These are phyloP conservation scores for Helicostylum pulchrum DNA, from an alignment of 192 early-diverging fungal genomes.

Conservation along the genomic window DNA sequence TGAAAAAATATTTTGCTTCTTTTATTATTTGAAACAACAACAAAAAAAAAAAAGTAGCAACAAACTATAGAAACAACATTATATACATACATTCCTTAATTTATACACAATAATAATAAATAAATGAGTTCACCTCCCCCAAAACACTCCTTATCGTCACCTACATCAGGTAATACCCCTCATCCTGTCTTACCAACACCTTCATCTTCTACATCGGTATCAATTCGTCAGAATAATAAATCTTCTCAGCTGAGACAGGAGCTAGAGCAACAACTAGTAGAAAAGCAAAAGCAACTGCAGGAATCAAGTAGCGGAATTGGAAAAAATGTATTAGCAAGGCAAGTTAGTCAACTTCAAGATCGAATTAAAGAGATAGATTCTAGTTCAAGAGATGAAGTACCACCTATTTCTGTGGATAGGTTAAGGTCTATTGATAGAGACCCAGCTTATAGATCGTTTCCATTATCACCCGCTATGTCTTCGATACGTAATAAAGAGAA, in stretches of 20 bases:
- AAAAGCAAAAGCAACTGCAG: slow-evolving; percentile 25
- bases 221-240: background rate
- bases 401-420: slow-evolving; percentile 22
- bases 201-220: slow-evolving; percentile 17
- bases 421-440: slow-evolving; percentile 33
- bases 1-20: background rate
- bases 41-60: background rate
- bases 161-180: slow-evolving; percentile 13
- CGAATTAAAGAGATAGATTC: slow-evolving; percentile 20
- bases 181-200: slow-evolving; percentile 28
- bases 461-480: slow-evolving; percentile 20
- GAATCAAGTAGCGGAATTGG: slow-evolving; percentile 23
- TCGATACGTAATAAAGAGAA: slow-evolving; percentile 28
- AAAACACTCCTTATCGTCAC: slow-evolving; percentile 28
- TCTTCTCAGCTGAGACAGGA: slow-evolving; percentile 13
- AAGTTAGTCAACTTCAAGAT: slow-evolving; percentile 23
- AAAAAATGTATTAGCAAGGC: slow-evolving; percentile 28
- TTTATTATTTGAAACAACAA: background rate
- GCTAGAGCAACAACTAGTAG: slow-evolving; percentile 24
- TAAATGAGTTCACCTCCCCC: slow-evolving; percentile 24
- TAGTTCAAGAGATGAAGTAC: background rate
- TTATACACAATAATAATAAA: slow-evolving; percentile 1
- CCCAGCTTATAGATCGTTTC: slow-evolving; percentile 22
- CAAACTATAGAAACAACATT: background rate
- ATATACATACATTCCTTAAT: slow-evolving; percentile 9